phyloP scores from a whole-genome alignment of 176 grass and related monocot genomes.

The Elymus sibiricus region DNA sequence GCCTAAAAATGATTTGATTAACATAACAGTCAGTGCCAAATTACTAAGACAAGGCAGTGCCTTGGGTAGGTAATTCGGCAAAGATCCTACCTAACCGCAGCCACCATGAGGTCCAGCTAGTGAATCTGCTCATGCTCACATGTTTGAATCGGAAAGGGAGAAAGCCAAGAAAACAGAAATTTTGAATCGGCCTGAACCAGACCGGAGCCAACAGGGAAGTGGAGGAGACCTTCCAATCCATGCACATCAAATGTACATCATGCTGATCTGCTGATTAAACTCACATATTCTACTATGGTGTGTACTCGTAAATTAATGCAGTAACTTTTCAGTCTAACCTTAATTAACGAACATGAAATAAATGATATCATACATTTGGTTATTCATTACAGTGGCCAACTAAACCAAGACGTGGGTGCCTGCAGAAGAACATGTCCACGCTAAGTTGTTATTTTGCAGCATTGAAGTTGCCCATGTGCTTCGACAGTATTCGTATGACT shows the following conservation, averaged over 20 bases:
- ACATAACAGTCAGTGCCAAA: no score
- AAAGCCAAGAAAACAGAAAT: no score
- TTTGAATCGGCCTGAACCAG: no score
- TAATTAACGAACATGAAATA: conserved; percentile 6
- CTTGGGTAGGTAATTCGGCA: no score
- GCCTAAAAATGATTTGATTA: no score
- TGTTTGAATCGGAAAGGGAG: no score
- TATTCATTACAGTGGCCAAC: conserved; percentile 12
- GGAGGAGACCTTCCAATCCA: no score
- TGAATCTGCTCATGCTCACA: no score
- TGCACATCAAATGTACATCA: not conserved
- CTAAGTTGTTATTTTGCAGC: not conserved
- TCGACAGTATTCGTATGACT: conserved; percentile 16
- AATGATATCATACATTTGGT: not conserved
- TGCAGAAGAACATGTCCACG: not conserved
- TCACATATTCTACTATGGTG: conserved; percentile 1
- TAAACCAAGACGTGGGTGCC: not conserved
- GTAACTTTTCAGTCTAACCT: not conserved
- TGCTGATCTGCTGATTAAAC: not conserved
- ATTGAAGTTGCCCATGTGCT: conserved; percentile 24
- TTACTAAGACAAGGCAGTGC: no score
- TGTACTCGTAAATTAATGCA: not conserved
- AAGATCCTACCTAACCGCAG: no score
- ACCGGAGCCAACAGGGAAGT: no score
- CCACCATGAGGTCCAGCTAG: no score